Conservation (phyloP, 2,329 filamentous ascomycete genomes). For the Neonectria coccinea region DNA sequence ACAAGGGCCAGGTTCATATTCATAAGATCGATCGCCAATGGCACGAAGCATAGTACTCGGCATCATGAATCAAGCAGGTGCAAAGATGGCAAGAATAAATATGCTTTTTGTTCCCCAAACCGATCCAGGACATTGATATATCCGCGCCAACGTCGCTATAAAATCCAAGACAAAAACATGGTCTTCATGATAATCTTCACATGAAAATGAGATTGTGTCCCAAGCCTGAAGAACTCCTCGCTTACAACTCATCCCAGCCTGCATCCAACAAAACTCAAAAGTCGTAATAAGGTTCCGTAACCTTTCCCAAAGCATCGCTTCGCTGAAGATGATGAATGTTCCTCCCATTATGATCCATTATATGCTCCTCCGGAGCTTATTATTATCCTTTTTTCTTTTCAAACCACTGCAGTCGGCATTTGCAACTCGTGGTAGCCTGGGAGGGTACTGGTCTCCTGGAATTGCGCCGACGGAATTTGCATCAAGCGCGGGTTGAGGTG, state of each 20-base stretch:
- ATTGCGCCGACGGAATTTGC: constrained; percentile 49
- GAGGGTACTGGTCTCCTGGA: constrained; percentile 51
- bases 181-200: constrained; percentile 19
- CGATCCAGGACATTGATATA: background rate
- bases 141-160: background rate
- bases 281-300: constrained; percentile 33
- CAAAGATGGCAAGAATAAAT: background rate
- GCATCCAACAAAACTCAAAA: constrained; percentile 23
- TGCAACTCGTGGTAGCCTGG: constrained; percentile 54
- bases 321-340: constrained; percentile 24
- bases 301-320: constrained; percentile 33
- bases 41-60: background rate
- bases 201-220: constrained; percentile 22
- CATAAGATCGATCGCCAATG: background rate
- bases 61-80: background rate
- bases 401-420: constrained; percentile 44
- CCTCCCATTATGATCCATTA: constrained; percentile 40
- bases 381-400: constrained; percentile 9
- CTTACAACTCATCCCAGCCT: constrained; percentile 35
- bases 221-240: constrained; percentile 42
- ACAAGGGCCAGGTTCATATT: background rate
- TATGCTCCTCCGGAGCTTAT: constrained; percentile 14
- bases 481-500: constrained; percentile 57
- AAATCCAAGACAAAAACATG: constrained; percentile 1
- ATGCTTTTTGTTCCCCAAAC: constrained; percentile 13